Conservation (phyloP, 108 stramenopile genomes). For the Pelagomonas calceolata region DNA sequence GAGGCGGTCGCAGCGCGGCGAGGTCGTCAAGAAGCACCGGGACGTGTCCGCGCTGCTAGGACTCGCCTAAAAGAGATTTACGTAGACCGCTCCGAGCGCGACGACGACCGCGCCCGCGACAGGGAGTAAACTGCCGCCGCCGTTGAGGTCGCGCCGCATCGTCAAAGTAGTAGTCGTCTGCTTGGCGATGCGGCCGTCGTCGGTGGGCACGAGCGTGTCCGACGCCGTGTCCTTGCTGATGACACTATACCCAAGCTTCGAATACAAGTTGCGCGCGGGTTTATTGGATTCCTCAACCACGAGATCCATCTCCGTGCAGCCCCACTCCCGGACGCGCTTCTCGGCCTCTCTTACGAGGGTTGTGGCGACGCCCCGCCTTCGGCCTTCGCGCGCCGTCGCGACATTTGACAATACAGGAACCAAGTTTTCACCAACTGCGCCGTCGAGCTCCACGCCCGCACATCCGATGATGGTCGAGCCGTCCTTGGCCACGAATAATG, state of each 20-base stretch:
- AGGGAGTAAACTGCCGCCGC: no score
- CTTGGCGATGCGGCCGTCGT: background rate
- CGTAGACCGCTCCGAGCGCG: no score
- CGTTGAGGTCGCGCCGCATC: background rate
- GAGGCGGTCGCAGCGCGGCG: no score
- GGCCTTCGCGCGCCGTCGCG: background rate
- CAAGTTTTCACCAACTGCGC: background rate
- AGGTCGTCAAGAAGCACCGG: no score
- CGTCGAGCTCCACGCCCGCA: background rate
- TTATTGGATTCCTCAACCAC: background rate
- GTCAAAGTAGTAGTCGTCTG: background rate
- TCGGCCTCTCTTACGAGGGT: background rate
- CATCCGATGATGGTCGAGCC: background rate
- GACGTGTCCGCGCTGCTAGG: no score
- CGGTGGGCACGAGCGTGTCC: background rate
- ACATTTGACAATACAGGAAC: background rate
- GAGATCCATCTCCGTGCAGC: background rate
- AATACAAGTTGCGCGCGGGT: background rate
- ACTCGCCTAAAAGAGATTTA: no score
- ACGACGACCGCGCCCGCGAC: no score
- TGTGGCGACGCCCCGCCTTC: background rate
- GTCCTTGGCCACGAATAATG: background rate
- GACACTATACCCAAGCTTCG: background rate
- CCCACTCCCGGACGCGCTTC: background rate
- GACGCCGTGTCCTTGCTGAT: background rate